Evolutionary conservation across 2,329 filamentous ascomycete genomes (phyloP).

Genomic region (Cercospora sp.): DNA sequence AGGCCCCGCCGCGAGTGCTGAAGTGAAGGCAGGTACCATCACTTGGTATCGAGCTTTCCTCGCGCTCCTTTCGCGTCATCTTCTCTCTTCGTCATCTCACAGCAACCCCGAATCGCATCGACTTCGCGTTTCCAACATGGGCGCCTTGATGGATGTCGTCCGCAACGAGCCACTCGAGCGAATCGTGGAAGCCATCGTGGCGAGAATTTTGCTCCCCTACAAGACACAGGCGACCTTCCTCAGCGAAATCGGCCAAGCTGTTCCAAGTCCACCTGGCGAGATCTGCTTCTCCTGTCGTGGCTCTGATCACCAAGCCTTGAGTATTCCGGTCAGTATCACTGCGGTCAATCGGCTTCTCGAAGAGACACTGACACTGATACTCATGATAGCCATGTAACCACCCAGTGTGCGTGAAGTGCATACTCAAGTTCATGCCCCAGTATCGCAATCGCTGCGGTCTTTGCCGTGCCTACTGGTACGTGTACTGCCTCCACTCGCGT

Average conservation of each 20-base stretch:
- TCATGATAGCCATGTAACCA: not conserved
- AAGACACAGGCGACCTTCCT: not conserved
- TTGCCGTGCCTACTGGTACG: not conserved
- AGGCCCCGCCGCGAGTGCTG: not conserved
- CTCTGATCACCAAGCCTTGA: not conserved
- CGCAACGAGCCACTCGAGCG: not conserved
- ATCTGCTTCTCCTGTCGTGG: not conserved
- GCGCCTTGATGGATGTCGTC: not conserved
- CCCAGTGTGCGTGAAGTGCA: not conserved
- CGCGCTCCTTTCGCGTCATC: too few relatives aligned
- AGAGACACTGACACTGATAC: not conserved
- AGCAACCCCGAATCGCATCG: not conserved
- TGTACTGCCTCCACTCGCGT: not conserved
- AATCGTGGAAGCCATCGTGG: not conserved
- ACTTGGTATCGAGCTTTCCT: not conserved
- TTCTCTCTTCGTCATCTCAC: not conserved
- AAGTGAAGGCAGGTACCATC: not conserved
- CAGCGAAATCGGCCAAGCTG: not conserved
- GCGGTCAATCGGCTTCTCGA: not conserved
- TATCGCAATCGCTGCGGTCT: not conserved
- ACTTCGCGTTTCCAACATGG: not conserved
- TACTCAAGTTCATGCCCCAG: not conserved
- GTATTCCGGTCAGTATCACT: not conserved
- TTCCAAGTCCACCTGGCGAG: not conserved
- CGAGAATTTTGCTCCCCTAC: not conserved